Conservation (phyloP, 2,329 filamentous ascomycete species). For the Hypoxylon sp. region DNA sequence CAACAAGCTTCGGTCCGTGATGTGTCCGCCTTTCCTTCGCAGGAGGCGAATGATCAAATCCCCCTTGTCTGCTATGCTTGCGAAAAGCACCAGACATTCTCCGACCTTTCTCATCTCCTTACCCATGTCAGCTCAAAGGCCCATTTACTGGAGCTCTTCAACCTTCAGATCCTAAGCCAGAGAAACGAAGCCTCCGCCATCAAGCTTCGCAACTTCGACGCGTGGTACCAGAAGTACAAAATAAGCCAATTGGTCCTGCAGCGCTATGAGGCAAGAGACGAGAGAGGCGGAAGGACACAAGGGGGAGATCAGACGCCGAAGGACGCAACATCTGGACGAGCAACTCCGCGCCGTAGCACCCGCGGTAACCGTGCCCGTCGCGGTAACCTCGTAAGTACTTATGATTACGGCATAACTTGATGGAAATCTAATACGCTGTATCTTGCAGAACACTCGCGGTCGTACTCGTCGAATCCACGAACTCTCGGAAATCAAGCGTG, state of each 20-base stretch:
- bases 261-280: slow-evolving; percentile 76
- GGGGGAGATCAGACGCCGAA: slow-evolving; percentile 38
- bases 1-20: background rate
- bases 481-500: slow-evolving; percentile 32
- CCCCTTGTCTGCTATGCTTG: slow-evolving; percentile 85
- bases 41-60: slow-evolving; percentile 53
- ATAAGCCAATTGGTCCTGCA: slow-evolving; percentile 80
- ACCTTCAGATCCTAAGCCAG: slow-evolving; percentile 76
- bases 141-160: slow-evolving; percentile 87
- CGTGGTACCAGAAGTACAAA: slow-evolving; percentile 78
- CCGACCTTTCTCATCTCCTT: slow-evolving; percentile 88
- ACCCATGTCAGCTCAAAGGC: slow-evolving; percentile 93
- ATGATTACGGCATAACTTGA: background rate
- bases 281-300: slow-evolving; percentile 59
- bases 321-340: slow-evolving; percentile 42
- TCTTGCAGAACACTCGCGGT: slow-evolving; percentile 13
- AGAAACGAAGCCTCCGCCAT: slow-evolving; percentile 71
- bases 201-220: slow-evolving; percentile 73
- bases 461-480: slow-evolving; percentile 11
- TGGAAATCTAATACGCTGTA: slow-evolving; percentile 10
- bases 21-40: slow-evolving; percentile 1
- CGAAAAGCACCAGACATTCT: slow-evolving; percentile 80
- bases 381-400: slow-evolving; percentile 33
- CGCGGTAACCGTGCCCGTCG: slow-evolving; percentile 33
- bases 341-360: slow-evolving; percentile 27